phyloP scores from a whole-genome alignment of 2,329 filamentous ascomycete species.

The Pezicula radicicola region DNA sequence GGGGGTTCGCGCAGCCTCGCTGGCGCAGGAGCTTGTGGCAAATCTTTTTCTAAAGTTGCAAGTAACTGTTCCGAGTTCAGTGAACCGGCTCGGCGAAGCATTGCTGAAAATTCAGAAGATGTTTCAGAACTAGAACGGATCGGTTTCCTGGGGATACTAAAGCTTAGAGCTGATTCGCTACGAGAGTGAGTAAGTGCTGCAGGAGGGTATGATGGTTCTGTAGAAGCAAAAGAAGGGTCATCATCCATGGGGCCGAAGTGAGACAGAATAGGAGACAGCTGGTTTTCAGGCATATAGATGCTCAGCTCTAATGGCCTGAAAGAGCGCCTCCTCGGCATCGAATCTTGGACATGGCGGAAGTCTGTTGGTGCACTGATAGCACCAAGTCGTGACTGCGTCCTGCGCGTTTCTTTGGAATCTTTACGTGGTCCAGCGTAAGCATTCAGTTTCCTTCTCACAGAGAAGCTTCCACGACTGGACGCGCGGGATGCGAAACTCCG shows the following conservation, averaged over 20 bases:
- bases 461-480: constrained; percentile 40
- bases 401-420: constrained; percentile 33
- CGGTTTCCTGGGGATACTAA: constrained; percentile 26
- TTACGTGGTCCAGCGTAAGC: constrained; percentile 41
- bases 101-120: constrained; percentile 20
- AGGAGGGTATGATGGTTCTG: constrained; percentile 7
- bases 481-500: constrained; percentile 37
- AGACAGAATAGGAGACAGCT: constrained; percentile 54
- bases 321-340: constrained; percentile 26
- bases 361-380: constrained; percentile 55
- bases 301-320: constrained; percentile 57
- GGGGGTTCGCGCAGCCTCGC: constrained; percentile 26
- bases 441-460: constrained; percentile 38
- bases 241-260: constrained; percentile 38
- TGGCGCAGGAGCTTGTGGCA: constrained; percentile 19
- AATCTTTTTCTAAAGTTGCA: constrained; percentile 17
- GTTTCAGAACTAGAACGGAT: constrained; percentile 21
- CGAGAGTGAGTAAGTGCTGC: constrained; percentile 19
- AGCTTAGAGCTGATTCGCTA: constrained; percentile 24
- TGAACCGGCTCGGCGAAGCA: constrained; percentile 17
- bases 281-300: constrained; percentile 44
- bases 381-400: constrained; percentile 34
- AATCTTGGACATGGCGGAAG: constrained; percentile 56
- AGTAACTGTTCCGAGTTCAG: constrained; percentile 22
- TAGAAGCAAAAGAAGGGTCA: background rate